phyloP scores from a whole-genome alignment of 441 rosid species.

The Omphalea diandra region DNA sequence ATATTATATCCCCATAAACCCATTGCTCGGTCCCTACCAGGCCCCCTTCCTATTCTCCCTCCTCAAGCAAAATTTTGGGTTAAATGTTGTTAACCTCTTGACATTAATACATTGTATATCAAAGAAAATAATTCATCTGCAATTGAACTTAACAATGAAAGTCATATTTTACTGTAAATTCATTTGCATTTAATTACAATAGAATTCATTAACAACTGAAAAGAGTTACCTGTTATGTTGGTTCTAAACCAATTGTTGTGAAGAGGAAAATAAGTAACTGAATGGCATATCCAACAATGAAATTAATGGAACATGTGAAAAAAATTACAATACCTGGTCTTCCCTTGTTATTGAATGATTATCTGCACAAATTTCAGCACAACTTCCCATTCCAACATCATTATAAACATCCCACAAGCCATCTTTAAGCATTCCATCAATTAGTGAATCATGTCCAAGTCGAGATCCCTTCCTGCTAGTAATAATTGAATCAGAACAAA shows the following conservation, averaged over 20 bases:
- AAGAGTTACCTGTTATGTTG: not conserved
- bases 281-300: not conserved
- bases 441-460: constrained; percentile 88
- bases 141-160: not conserved
- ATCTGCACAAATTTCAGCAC: constrained; percentile 95
- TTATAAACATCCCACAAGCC: constrained; percentile 98
- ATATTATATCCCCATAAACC: not conserved
- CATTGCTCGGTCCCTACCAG: no score
- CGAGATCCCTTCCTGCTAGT: constrained; percentile 77
- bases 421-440: constrained; percentile 97
- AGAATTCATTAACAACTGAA: not conserved
- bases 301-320: not conserved
- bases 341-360: constrained; percentile 68
- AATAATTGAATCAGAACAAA: not conserved
- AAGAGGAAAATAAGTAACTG: not conserved
- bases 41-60: no score
- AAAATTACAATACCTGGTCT: constrained; percentile 64
- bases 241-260: not conserved
- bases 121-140: not conserved
- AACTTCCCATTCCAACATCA: constrained; percentile 92
- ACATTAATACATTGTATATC: not conserved
- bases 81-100: not conserved
- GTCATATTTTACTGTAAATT: not conserved
- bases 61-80: no score
- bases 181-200: not conserved